Base-by-base conservation (phyloP, 306 rosid genomes). In the Delonix regia region DNA sequence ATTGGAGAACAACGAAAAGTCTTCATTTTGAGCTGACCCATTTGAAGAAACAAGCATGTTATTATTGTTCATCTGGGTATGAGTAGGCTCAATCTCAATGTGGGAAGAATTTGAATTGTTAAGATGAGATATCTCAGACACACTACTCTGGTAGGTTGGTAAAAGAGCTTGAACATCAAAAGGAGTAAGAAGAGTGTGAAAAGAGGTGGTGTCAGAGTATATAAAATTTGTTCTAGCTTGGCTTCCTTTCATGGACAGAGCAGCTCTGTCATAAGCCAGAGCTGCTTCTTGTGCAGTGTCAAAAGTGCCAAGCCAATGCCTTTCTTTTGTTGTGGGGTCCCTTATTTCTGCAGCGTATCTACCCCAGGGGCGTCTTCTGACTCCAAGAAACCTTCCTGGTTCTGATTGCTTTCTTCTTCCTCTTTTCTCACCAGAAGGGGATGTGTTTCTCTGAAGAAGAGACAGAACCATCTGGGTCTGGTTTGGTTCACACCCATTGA, bases 201-300 rank as follows among this genome's bases (percentile, higher is more conserved):
- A 92, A 74, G 81, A 77, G 53, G 90, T 75, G 73, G 86, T 89
- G 64, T 94, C 90, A 80, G 98, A 69, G 86, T 96, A 96, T 53
- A 96, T 80, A 73, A 96, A 96, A 78, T 96, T 96, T 47, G 99
- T 96, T 82, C 99, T 88, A 39, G 99, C 98, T 84, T 96, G 98
- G 12, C 80, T 85, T 74, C 99, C 99, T 85, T 96, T 96, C 90
- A 96, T 96, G 86, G 98, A 93, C 22, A 96, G 77, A 76, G 99
- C 99, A 77, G 99, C 99, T 81, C 97, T 88, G 81, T 96, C 99
- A 91, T 96, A 96, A 87, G 99, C 99, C 77, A 96, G 87, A 76
- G 99, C 99, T n/a, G 99, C 99, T 84, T 96, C 99, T 79, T 93
- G 93, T 25, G 99, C 99, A 83, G 99, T 96, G 84, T 96, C 99